These are phyloP conservation scores for Kalanchoe fedtschenkoi DNA, from an alignment of 164 flowering plant species.

Conservation along the genomic window DNA sequence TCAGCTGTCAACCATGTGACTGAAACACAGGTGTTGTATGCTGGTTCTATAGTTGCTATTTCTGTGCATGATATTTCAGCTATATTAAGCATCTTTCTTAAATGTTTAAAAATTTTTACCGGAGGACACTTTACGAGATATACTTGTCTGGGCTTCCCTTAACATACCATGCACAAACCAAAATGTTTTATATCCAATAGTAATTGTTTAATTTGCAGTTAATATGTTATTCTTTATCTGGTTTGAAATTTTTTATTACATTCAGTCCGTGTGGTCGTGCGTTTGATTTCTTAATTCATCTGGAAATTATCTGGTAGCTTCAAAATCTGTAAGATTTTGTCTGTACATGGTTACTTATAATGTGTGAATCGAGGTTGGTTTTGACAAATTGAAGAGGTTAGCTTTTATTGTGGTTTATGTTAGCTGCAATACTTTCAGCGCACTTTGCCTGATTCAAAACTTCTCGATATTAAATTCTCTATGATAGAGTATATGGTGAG, in stretches of 20 bases:
- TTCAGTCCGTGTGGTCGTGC: background rate
- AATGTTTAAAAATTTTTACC: background rate
- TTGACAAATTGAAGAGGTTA: background rate
- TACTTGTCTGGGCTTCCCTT: background rate
- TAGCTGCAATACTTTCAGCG: background rate
- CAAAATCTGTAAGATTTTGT: background rate
- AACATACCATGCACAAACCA: no score
- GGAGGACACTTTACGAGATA: background rate
- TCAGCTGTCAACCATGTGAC: constrained; percentile 83
- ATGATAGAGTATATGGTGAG: background rate
- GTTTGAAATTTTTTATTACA: background rate
- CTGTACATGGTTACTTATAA: background rate
- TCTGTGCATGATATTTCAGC: background rate
- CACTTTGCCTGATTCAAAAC: background rate
- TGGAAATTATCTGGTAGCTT: background rate
- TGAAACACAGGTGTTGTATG: constrained; percentile 69
- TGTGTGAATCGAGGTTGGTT: background rate
- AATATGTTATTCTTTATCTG: no score
- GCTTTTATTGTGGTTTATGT: background rate
- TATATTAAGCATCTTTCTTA: background rate
- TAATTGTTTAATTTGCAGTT: no score
- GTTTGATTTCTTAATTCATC: background rate
- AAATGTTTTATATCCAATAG: no score
- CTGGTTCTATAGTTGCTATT: background rate
- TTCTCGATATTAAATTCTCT: background rate